phyloP scores from a whole-genome alignment of 768 basidiomycete species.

The Calocybe cyanea region DNA sequence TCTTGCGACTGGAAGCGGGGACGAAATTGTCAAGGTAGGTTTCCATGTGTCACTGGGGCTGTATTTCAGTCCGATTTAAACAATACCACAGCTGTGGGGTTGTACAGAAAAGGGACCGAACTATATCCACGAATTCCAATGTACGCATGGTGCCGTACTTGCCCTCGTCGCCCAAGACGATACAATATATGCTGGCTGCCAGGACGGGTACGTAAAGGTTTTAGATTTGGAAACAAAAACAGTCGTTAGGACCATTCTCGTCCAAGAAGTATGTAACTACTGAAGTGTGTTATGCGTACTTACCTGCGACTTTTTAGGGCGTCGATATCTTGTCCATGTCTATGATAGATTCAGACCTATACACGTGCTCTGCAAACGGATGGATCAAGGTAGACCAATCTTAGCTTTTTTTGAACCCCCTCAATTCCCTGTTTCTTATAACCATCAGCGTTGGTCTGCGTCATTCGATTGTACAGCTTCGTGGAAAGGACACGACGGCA shows the following conservation, averaged over 20 bases:
- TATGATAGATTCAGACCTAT: conserved; percentile 58
- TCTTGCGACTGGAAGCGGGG: conserved; percentile 85
- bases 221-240: conserved; percentile 90
- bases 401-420: neutral
- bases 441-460: conserved; percentile 67
- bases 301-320: conserved; percentile 36
- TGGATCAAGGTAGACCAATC: conserved; percentile 55
- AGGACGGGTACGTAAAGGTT: conserved; percentile 90
- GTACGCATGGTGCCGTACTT: conserved; percentile 77
- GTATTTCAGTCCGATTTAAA: no score
- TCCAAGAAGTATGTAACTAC: conserved; percentile 59
- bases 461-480: conserved; percentile 82
- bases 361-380: conserved; percentile 65
- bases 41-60: neutral
- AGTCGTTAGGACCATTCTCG: conserved; percentile 80
- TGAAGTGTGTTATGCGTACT: neutral
- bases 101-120: conserved; percentile 43
- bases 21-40: conserved; percentile 80
- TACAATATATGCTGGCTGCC: conserved; percentile 88
- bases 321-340: conserved; percentile 83
- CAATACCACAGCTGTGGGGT: conserved; percentile 64
- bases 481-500: conserved; percentile 80
- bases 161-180: conserved; percentile 71
- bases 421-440: neutral
- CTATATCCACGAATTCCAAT: conserved; percentile 64